Conservation (phyloP, 2,329 filamentous ascomycete genomes). For the Aspergillus piperis region DNA sequence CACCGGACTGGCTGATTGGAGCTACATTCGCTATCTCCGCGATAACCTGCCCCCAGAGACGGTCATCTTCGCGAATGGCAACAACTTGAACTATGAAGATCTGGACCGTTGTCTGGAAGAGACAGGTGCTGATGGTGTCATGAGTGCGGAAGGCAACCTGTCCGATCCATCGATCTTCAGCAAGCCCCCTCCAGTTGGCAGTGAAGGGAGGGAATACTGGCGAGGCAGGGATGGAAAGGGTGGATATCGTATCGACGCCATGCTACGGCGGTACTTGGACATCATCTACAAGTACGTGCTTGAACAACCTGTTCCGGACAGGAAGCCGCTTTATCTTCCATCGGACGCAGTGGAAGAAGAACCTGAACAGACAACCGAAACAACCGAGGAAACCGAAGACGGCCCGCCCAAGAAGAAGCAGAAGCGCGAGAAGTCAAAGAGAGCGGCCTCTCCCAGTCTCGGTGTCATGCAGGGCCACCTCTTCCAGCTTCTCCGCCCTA, state of each 20-base stretch:
- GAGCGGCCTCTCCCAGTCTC: constrained; percentile 65
- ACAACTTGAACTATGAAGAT: constrained; percentile 79
- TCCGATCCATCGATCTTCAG: constrained; percentile 89
- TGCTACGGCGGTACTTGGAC: constrained; percentile 84
- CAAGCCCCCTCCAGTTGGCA: constrained; percentile 61
- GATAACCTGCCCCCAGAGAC: constrained; percentile 82
- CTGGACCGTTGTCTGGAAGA: constrained; percentile 73
- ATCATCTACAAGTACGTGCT: constrained; percentile 81
- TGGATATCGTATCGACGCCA: constrained; percentile 85
- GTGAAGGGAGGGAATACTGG: constrained; percentile 83
- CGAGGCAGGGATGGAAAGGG: constrained; percentile 73
- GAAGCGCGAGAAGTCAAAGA: constrained; percentile 46
- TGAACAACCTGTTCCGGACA: constrained; percentile 61
- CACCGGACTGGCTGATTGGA: constrained; percentile 91
- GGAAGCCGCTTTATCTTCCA: constrained; percentile 73
- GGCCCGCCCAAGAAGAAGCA: constrained; percentile 54
- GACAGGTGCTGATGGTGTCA: constrained; percentile 88
- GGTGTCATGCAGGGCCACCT: constrained; percentile 85
- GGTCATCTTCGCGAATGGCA: constrained; percentile 96
- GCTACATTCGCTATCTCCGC: constrained; percentile 75
- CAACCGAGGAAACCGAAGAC: constrained; percentile 42
- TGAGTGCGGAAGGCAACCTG: constrained; percentile 94
- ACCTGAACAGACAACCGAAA: constrained; percentile 21
- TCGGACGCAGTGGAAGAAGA: constrained; percentile 44
- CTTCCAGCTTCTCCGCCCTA: constrained; percentile 83